Conservation (phyloP, 2,329 filamentous ascomycete species). For the Teratosphaeria gauchensis region DNA sequence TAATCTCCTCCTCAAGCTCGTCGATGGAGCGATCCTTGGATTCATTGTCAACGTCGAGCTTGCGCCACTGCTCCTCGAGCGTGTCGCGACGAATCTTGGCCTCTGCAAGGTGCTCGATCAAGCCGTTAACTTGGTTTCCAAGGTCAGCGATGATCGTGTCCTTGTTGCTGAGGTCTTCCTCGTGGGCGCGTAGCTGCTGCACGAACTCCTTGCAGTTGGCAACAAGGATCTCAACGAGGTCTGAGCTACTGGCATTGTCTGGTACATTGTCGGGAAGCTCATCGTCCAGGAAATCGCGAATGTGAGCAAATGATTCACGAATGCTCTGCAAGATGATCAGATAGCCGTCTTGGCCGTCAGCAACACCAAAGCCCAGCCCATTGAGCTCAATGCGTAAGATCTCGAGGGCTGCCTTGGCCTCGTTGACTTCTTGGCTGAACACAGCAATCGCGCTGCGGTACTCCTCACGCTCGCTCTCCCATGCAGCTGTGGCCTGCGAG, state of each 20-base stretch:
- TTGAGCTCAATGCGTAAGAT: constrained; percentile 36
- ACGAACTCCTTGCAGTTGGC: constrained; percentile 24
- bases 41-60: constrained; percentile 29
- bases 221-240: constrained; percentile 31
- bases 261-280: constrained; percentile 31
- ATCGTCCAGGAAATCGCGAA: constrained; percentile 31
- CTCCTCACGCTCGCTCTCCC: constrained; percentile 21
- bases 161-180: constrained; percentile 28
- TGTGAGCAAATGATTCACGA: constrained; percentile 31
- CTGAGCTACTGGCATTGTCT: constrained; percentile 28
- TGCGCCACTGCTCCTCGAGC: constrained; percentile 28
- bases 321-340: constrained; percentile 31
- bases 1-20: constrained; percentile 24
- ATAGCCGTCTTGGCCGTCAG: constrained; percentile 10
- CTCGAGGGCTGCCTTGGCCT: constrained; percentile 31
- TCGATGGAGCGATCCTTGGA: constrained; percentile 28
- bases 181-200: constrained; percentile 26
- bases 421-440: constrained; percentile 28
- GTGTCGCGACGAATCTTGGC: constrained; percentile 26
- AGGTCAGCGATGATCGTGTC: constrained; percentile 23
- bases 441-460: constrained; percentile 33
- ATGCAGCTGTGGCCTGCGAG: constrained; percentile 3
- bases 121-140: constrained; percentile 26
- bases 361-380: constrained; percentile 29
- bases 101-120: constrained; percentile 28